Evolutionary conservation across 1,284 basidiomycete genomes (phyloP).

Genomic region (Trametes hirsuta): DNA sequence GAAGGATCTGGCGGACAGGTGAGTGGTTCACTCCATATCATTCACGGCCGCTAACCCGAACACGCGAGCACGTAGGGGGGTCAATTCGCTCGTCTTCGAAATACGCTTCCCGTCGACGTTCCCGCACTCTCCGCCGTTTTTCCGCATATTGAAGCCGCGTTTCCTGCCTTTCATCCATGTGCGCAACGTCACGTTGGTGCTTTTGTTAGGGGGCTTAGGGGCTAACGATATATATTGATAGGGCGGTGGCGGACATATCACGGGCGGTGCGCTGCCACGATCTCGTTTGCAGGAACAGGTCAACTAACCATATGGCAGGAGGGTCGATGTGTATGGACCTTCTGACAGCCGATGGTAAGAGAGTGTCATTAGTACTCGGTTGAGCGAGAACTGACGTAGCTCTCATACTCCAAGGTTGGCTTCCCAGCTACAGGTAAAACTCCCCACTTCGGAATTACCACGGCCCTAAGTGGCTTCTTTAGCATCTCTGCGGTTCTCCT

Average conservation of each 20-base stretch:
- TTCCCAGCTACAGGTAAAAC: conserved; percentile 62
- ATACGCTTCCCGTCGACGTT: conserved; percentile 62
- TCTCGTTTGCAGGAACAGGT: neutral
- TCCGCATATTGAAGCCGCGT: conserved; percentile 62
- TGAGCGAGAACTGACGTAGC: neutral
- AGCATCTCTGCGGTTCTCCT: conserved; percentile 64
- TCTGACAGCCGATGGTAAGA: conserved; percentile 57
- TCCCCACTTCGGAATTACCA: neutral
- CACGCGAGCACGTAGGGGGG: conserved; percentile 33
- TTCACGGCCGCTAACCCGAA: neutral
- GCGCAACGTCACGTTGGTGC: neutral
- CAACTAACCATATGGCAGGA: conserved; percentile 36
- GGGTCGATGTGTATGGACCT: conserved; percentile 74
- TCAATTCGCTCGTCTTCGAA: conserved; percentile 67
- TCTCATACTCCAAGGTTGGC: conserved; percentile 48
- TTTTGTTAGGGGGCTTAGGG: neutral
- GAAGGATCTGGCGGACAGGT: conserved; percentile 56
- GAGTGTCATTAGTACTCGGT: conserved; percentile 16
- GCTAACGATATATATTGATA: conserved; percentile 21
- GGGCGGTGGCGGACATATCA: conserved; percentile 67
- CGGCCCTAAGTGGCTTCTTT: conserved; percentile 7
- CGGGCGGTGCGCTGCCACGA: conserved; percentile 45
- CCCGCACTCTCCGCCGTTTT: conserved; percentile 64
- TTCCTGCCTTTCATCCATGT: conserved; percentile 60
- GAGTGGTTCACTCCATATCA: conserved; percentile 24